Base-by-base conservation (phyloP, 768 basidiomycete genomes). In the Kwoniella shandongensis region DNA sequence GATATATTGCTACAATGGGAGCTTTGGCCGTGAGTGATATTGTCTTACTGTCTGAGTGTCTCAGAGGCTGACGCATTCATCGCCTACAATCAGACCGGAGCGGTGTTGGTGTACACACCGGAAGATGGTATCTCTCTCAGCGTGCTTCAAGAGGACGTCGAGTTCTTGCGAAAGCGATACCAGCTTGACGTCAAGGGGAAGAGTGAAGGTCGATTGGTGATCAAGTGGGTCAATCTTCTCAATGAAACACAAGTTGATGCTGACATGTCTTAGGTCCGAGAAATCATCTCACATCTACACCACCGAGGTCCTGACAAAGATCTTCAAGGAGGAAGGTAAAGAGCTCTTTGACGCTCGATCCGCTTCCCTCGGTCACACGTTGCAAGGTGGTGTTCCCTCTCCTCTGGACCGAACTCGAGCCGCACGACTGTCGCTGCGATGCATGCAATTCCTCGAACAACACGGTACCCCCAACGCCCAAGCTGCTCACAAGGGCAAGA, bases 351-450 rank as follows among this genome's bases (percentile, higher is more conserved):
- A 99, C 78, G 85, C 96, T 18, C 87, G 96, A 45, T 88, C 86
- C 18, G 96, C 94, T n/a, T 88, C 91, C 1, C 84, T 99, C 18
- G 96, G 96, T 15, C 96, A 99, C 79, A 98, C 93, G 4, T 80
- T 99, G 2, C 96, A 99, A 71, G 96, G 96, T 7, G 92, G 92
- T 2, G 85, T 91, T 17, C 96, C 96, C 4, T 96, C 94, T 0
- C 96, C 96, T 0, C 82, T 89, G 67, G 96, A 98, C 79, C 89
- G 94, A 48, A 85, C 88, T 0, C 88, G 91, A 25, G 96, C 91
- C 2, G 86, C 88, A 6, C 87, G 96, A 29, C 83, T 97, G 41
- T 85, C 94, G 7, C 80, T 94, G 61, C 87, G 89, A 66, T 94
- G 90, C 79, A 92, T 99, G 89, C 79, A 85, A 30, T 98, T 96